phyloP scores from a whole-genome alignment of 805 yeast species.

The Pichia exigua region DNA sequence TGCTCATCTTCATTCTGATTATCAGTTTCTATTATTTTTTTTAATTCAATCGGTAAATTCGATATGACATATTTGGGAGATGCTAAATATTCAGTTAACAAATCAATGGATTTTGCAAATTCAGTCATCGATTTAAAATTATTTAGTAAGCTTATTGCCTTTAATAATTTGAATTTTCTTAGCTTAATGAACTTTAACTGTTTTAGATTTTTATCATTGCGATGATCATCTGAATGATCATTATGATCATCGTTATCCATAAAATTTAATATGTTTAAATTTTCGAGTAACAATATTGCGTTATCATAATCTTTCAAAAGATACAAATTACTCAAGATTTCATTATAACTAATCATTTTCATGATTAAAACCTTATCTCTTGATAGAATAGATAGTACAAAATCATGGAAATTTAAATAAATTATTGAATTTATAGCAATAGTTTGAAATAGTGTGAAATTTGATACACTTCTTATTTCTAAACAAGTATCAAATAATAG shows the following conservation, averaged over 20 bases:
- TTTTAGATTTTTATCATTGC: constrained; percentile 15
- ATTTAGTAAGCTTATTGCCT: constrained; percentile 30
- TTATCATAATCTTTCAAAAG: constrained; percentile 28
- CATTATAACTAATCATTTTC: constrained; percentile 24
- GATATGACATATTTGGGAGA: constrained; percentile 47
- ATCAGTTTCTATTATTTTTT: not conserved
- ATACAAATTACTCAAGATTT: constrained; percentile 26
- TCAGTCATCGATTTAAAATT: constrained; percentile 10
- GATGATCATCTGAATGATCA: not conserved
- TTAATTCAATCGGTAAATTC: constrained; percentile 33
- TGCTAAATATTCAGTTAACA: constrained; percentile 49
- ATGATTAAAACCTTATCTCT: constrained; percentile 17
- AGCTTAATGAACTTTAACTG: constrained; percentile 29
- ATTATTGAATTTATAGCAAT: constrained; percentile 4
- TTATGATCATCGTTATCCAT: constrained; percentile 2
- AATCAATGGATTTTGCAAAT: constrained; percentile 31
- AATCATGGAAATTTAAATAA: not conserved
- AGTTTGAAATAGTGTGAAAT: constrained; percentile 30
- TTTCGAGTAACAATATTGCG: constrained; percentile 37
- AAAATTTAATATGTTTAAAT: constrained; percentile 23
- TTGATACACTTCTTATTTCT: constrained; percentile 32
- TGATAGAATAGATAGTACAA: constrained; percentile 24
- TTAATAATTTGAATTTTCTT: constrained; percentile 36
- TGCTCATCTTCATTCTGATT: not conserved
- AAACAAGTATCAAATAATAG: constrained; percentile 24